These are phyloP conservation scores for Leishmania tropica DNA, from an alignment of 208 protist species.

Conservation along the genomic window DNA sequence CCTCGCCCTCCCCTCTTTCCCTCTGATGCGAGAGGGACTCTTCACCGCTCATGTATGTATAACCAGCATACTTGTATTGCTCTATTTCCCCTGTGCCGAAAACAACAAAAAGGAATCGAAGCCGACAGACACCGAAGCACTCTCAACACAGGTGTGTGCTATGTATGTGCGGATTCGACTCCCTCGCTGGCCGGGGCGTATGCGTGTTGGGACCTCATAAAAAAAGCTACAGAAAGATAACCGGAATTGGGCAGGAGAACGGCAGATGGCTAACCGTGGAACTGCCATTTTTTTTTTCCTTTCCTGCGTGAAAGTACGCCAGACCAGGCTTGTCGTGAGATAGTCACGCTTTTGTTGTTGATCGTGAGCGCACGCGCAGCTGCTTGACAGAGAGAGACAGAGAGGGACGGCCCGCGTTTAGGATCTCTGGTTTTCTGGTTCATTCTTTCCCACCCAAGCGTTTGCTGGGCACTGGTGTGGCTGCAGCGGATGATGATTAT, in stretches of 20 bases:
- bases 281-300: background rate
- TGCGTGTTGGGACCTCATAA: background rate
- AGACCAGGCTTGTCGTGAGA: background rate
- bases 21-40: background rate
- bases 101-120: background rate
- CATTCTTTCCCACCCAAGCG: background rate
- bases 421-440: conserved; percentile 1
- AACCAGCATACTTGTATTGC: no score
- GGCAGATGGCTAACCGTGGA: background rate
- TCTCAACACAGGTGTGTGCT: background rate
- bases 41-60: background rate
- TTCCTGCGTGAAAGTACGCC: background rate
- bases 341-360: background rate
- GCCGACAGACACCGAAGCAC: background rate
- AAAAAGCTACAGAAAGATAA: background rate
- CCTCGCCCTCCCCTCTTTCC: background rate
- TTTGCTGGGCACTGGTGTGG: background rate
- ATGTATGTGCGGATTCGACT: background rate
- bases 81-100: background rate
- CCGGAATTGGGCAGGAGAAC: background rate
- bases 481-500: conserved; percentile 1
- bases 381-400: background rate
- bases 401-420: background rate
- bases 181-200: background rate
- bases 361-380: background rate